Evolutionary conservation across 768 basidiomycete species (phyloP).

Genomic region (Rhodotorula taiwanensis): DNA sequence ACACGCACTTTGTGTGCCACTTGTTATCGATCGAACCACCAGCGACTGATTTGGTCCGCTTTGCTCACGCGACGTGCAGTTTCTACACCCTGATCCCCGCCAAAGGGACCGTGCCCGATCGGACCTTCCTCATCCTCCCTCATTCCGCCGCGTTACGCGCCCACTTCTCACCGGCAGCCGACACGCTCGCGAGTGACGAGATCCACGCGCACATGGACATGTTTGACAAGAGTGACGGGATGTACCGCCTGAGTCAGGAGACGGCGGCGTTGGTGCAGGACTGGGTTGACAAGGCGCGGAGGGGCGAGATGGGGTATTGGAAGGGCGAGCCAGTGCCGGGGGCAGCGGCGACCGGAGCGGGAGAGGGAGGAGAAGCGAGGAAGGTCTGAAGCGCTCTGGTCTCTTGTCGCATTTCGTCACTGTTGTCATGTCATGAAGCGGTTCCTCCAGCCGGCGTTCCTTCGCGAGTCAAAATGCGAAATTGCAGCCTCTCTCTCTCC

Average conservation of each 20-base stretch:
- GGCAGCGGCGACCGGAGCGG: background rate
- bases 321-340: background rate
- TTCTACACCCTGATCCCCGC: slow-evolving; percentile 34
- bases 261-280: slow-evolving; percentile 14
- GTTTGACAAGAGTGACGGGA: slow-evolving; percentile 31
- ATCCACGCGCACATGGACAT: slow-evolving; percentile 31
- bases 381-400: background rate
- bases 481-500: background rate
- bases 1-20: no score
- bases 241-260: slow-evolving; percentile 21
- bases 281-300: slow-evolving; percentile 19
- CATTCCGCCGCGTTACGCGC: background rate
- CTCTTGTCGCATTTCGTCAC: background rate
- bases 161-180: slow-evolving; percentile 22
- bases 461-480: background rate
- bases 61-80: background rate
- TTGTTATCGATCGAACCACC: background rate
- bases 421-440: background rate
- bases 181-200: slow-evolving; percentile 22
- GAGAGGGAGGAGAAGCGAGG: background rate
- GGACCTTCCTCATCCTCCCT: slow-evolving; percentile 33
- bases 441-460: background rate
- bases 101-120: background rate
- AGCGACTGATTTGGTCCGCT: background rate
- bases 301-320: slow-evolving; percentile 25